Percentiles rank a stretch among this genome's conserved stretches.
Evolutionary conservation across 495 filamentous ascomycete genomes (phyloP).

Genomic region (Talaromyces ruber): DNA sequence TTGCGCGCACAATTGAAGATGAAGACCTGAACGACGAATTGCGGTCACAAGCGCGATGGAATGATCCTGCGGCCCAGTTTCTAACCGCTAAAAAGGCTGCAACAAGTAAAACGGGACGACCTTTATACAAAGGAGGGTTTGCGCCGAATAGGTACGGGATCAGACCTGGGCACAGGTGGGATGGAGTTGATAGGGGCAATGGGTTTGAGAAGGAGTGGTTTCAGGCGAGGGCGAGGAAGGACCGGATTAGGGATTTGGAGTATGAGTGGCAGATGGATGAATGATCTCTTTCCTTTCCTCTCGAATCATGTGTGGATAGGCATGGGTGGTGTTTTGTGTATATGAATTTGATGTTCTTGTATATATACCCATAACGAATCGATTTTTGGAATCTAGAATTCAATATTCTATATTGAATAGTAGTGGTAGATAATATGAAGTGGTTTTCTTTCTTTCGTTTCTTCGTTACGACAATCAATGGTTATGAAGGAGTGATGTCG

Average conservation of each 20-base stretch:
- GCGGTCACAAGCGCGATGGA: slow-evolving; percentile 69
- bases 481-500: background rate
- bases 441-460: background rate
- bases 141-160: slow-evolving; percentile 94
- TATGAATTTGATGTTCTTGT: background rate
- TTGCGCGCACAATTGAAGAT: slow-evolving; percentile 78
- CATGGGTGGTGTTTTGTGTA: background rate
- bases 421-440: background rate
- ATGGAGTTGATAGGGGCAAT: slow-evolving; percentile 92
- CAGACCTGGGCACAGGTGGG: slow-evolving; percentile 85
- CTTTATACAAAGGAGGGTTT: slow-evolving; percentile 70
- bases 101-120: slow-evolving; percentile 51
- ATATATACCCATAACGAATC: background rate
- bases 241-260: slow-evolving; percentile 67
- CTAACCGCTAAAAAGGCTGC: slow-evolving; percentile 45
- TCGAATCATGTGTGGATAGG: background rate
- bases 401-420: background rate
- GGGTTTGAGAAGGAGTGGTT: slow-evolving; percentile 96
- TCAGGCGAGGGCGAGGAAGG: slow-evolving; percentile 67
- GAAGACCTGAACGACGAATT: slow-evolving; percentile 75
- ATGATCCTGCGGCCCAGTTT: slow-evolving; percentile 86
- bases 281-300: slow-evolving; percentile 19
- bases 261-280: slow-evolving; percentile 97
- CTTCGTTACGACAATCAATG: background rate
- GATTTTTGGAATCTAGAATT: background rate